These are phyloP conservation scores for Nicotiana sylvestris DNA, from an alignment of 257 asterid species.

Conservation along the genomic window DNA sequence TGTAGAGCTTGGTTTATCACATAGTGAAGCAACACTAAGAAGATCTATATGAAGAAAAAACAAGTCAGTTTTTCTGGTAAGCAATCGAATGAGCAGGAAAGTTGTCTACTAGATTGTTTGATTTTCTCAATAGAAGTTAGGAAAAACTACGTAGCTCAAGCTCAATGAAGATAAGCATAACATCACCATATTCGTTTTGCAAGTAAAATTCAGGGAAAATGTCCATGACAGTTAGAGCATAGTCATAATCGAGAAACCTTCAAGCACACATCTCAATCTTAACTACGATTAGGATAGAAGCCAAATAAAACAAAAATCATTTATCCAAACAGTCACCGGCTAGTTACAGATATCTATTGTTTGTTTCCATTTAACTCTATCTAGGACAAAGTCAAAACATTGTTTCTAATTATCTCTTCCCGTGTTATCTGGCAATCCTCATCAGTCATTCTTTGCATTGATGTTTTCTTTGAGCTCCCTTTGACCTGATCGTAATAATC, in stretches of 20 bases:
- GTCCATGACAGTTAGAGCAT: neutral
- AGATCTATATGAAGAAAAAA: slow-evolving; percentile 41
- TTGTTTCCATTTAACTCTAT: neutral
- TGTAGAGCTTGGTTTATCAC: slow-evolving; percentile 27
- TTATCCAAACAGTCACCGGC: neutral
- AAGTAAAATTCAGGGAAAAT: neutral
- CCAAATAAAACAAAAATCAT: neutral
- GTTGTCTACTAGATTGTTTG: neutral
- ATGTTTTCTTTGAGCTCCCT: neutral
- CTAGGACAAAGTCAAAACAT: neutral
- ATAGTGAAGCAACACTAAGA: slow-evolving; percentile 37
- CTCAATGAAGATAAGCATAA: slow-evolving; percentile 3
- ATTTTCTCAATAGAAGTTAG: neutral
- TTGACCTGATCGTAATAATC: neutral
- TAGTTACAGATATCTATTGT: neutral
- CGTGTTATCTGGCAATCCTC: neutral
- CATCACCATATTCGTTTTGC: neutral
- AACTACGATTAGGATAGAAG: neutral
- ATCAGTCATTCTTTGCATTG: neutral
- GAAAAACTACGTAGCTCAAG: neutral
- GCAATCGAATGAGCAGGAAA: slow-evolving; percentile 6
- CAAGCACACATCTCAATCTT: neutral
- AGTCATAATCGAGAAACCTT: neutral
- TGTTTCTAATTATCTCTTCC: neutral
- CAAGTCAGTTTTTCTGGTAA: slow-evolving; percentile 12